Base-by-base conservation (phyloP, 306 rosid species). In the Cucurbita moschata region DNA sequence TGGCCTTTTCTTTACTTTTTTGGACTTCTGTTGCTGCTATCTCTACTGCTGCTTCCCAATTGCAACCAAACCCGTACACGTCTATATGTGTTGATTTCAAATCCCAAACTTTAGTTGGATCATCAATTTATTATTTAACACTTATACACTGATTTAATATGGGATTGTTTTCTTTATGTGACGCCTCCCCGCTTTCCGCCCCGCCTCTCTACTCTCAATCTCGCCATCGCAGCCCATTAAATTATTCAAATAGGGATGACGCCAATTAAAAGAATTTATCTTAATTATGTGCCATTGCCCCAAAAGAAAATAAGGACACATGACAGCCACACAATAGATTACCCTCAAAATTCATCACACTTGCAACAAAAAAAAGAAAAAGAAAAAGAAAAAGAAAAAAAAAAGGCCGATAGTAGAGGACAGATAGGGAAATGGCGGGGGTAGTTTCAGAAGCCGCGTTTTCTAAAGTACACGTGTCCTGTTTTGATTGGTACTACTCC, bases 381-480 rank as follows among this genome's bases (percentile, higher is more conserved):
- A 26, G 1, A 19, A 19, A 26, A 26, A 26, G 30, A 30, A 30
- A 30, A 30, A 3, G 2, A 30, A 3, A 30, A 3, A 30, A 30
- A 30, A 30, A 30, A 30, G 35, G 4, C 0, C 1, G 46, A 50
- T 6, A 11, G 18, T 47, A 15, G 39, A 39, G 35, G 2, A 19
- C 38, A 19, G 51, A 65, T 37, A 18, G 30, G 71, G 40, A 13
- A 16, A 49, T 47, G 19, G 58, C 16, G 74, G 51, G 51, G 39
- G 55, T 68, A 14, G 56, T 49, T 40, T 55, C 23, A 4, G 49
- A 46, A 21, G 64, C 77, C 65, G 65, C 50, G 78, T 82, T 42
- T 0, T n/a, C 10, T 23, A 10, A 8, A 70, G 1, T 0, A 5
- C 79, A 82, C 79, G 78, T 80, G 96, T 46, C 73, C 0, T 0